Conservation (phyloP, 2,329 filamentous ascomycete genomes). For the Aspergillus sp. region DNA sequence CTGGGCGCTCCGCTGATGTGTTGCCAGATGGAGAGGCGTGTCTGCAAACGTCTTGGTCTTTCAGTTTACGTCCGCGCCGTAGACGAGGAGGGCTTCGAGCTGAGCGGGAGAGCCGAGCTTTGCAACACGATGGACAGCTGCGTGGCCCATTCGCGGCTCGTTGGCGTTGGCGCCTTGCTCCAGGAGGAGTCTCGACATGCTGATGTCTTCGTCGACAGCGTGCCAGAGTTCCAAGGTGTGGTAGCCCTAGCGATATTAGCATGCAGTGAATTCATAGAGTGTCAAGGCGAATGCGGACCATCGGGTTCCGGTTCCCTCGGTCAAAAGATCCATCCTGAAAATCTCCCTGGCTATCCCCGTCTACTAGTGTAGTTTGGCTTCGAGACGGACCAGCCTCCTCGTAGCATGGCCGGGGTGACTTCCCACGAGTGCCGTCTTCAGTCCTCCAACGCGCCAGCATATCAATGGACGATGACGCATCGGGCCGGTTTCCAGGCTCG, state of each 20-base stretch:
- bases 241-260: not conserved
- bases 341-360: too few species aligned
- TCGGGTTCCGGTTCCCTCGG: not conserved
- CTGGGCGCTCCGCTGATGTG: not conserved
- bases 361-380: not conserved
- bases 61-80: not conserved
- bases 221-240: not conserved
- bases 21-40: not conserved
- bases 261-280: not conserved
- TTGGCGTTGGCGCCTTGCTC: not conserved
- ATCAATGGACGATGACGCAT: not conserved
- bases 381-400: not conserved
- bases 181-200: not conserved
- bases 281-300: not conserved
- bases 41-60: not conserved
- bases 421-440: not conserved
- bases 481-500: not conserved
- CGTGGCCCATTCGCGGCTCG: not conserved
- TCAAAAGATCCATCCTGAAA: too few species aligned
- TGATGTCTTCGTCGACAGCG: not conserved
- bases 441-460: not conserved
- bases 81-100: not conserved
- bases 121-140: not conserved
- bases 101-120: not conserved
- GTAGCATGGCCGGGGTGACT: not conserved